Evolutionary conservation across 805 yeast genomes (phyloP).

Genomic region (Candida taoyuanica): DNA sequence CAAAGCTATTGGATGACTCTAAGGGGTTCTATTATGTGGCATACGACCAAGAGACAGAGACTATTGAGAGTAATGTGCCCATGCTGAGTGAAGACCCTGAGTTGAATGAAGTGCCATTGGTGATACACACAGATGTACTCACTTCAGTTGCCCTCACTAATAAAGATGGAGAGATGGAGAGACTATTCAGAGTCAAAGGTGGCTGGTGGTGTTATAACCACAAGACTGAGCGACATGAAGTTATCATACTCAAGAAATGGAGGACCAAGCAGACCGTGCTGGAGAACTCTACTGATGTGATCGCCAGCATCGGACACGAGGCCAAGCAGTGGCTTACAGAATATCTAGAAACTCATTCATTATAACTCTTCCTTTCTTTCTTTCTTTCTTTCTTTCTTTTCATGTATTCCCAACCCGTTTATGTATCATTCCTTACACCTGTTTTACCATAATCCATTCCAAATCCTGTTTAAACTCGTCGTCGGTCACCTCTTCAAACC

Average conservation of each 20-base stretch:
- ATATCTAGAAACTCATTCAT: constrained; percentile 4
- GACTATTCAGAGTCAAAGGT: constrained; percentile 16
- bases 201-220: constrained; percentile 26
- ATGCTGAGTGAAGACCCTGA: not conserved
- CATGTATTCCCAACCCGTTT: not conserved
- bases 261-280: constrained; percentile 6
- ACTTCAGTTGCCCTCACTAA: constrained; percentile 2
- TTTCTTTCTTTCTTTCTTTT: not conserved
- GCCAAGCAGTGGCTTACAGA: constrained; percentile 21
- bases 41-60: constrained; percentile 3
- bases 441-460: not conserved
- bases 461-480: not conserved
- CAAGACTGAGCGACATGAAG: constrained; percentile 2
- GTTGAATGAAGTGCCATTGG: constrained; percentile 1
- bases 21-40: constrained; percentile 17
- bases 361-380: not conserved
- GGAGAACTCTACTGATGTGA: constrained; percentile 19
- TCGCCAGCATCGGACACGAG: constrained; percentile 21
- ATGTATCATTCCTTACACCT: not conserved
- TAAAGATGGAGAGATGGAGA: constrained; percentile 13
- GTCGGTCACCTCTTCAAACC: not conserved
- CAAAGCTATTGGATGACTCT: constrained; percentile 1
- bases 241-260: constrained; percentile 20
- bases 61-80: constrained; percentile 20
- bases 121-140: constrained; percentile 20